Percentiles rank a stretch among this genome's conserved stretches.
phyloP scores from a whole-genome alignment of 164 flowering plant species.

The Vitis amurensis region DNA sequence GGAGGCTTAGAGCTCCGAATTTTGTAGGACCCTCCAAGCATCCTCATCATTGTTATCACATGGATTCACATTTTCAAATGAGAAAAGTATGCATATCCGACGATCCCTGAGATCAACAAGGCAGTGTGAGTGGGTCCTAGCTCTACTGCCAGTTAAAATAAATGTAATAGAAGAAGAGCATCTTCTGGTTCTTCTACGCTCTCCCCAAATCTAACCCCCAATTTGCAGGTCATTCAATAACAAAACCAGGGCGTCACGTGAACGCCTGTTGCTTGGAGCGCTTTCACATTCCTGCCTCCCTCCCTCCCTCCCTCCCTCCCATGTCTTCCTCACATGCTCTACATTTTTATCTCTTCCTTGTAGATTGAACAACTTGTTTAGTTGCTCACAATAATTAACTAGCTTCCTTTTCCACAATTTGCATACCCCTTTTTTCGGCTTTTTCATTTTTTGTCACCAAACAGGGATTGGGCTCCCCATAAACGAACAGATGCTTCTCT shows the following conservation, averaged over 20 bases:
- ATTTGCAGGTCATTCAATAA: too few species aligned
- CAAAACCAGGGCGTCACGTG: conserved; percentile 16
- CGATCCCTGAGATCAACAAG: too few species aligned
- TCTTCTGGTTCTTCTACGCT: not conserved
- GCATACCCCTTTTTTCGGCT: not conserved
- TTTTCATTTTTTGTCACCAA: not conserved
- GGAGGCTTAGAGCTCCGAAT: not conserved
- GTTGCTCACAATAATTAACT: conserved; percentile 7
- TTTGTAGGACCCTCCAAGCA: not conserved
- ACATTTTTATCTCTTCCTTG: not conserved
- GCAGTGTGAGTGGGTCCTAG: too few species aligned
- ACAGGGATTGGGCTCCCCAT: too few species aligned
- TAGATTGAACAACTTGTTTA: not conserved
- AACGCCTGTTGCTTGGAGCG: not conserved
- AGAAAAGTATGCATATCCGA: too few species aligned
- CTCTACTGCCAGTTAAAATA: too few species aligned
- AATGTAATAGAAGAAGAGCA: not conserved
- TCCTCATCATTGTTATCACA: not conserved
- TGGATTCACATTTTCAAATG: not conserved
- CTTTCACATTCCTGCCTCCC: not conserved
- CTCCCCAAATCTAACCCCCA: not conserved
- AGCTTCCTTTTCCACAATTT: not conserved
- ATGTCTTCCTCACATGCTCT: conserved; percentile 13
- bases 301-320: conserved; percentile 5
- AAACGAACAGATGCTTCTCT: not conserved